Conservation (phyloP, 2,329 filamentous ascomycete genomes). For the Fusarium humuli region DNA sequence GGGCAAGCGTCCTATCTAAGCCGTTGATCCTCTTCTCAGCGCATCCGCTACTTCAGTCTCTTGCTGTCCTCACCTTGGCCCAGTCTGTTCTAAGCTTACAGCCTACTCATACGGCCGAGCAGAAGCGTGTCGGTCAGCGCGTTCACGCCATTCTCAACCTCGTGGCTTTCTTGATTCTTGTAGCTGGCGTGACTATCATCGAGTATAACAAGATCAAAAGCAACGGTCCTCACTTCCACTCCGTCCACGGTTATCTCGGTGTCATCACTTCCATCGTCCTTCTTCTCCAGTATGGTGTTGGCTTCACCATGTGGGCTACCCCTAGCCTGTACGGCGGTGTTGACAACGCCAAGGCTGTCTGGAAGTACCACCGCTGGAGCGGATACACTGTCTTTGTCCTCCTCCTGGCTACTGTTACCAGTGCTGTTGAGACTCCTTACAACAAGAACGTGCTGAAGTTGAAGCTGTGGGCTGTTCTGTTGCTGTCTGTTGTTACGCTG, state of each 20-base stretch:
- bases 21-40: slow-evolving; percentile 84
- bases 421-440: slow-evolving; percentile 82
- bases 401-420: slow-evolving; percentile 78
- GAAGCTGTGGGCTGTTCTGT: slow-evolving; percentile 78
- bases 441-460: slow-evolving; percentile 76
- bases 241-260: slow-evolving; percentile 85
- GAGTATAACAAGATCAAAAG: slow-evolving; percentile 85
- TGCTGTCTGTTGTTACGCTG: slow-evolving; percentile 74
- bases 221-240: slow-evolving; percentile 79
- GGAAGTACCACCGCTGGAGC: slow-evolving; percentile 86
- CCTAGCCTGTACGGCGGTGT: slow-evolving; percentile 82
- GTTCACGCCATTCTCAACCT: slow-evolving; percentile 78
- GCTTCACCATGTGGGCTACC: slow-evolving; percentile 83
- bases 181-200: slow-evolving; percentile 76
- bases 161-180: slow-evolving; percentile 69
- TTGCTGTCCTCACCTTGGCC: slow-evolving; percentile 78
- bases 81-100: slow-evolving; percentile 89
- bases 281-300: slow-evolving; percentile 78
- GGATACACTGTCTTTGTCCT: slow-evolving; percentile 81
- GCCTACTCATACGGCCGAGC: slow-evolving; percentile 80
- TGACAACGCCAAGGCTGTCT: slow-evolving; percentile 82
- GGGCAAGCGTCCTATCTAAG: slow-evolving; percentile 79
- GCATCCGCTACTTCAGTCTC: slow-evolving; percentile 78
- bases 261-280: slow-evolving; percentile 78
- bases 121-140: slow-evolving; percentile 73